Base-by-base conservation (phyloP, 306 rosid species). In the Phaseolus lunatus region DNA sequence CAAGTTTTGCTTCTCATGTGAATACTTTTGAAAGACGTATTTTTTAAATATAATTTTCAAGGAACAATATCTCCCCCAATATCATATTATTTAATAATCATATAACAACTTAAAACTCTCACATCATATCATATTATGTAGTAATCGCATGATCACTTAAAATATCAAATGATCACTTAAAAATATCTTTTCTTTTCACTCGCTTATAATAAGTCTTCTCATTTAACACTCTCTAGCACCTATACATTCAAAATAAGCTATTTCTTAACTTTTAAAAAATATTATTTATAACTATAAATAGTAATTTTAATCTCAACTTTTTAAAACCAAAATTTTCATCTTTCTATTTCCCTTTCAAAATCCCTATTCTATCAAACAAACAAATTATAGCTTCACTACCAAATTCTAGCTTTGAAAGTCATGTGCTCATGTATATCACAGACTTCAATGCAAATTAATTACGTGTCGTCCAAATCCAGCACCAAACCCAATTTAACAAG, bases 401-500 rank as follows among this genome's bases (percentile, higher is more conserved):
- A 31, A 19, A 43, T 63, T 33, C 61, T 56, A 29, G 50, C 8
- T 16, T 16, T 24, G 48, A 57, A 54, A 41, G 16, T 19, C 33
- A 11, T 12, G 24, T 56, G 22, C n/a, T 43, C 31, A 15, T 35
- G 29, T 35, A 4, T 18, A 65, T 41, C 44, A 47, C 82, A 50
- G 13, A 59, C 54, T 70, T 59, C 71, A 70, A 59, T 33, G 35
- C 59, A 9, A 6, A 52, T 47, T 45, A 12, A 62, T 29, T 47
- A 71, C 54, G 41, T 50, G 48, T 62, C 39, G 13, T 31, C 52
- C 63, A 19, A 54, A 77, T 7, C 47, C 15, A 63, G 13, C 61
- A 57, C 43, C 29, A 76, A 53, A 66, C 74, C 76, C 69, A 65
- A 35, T 56, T 67, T 44, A 12, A 75, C 67, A 15, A 53, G 69